A percentile compares a stretch with the other conserved stretches of the same genome.
phyloP scores from a whole-genome alignment of 2,329 filamentous ascomycete species.

The Exophiala lecanii-corni region DNA sequence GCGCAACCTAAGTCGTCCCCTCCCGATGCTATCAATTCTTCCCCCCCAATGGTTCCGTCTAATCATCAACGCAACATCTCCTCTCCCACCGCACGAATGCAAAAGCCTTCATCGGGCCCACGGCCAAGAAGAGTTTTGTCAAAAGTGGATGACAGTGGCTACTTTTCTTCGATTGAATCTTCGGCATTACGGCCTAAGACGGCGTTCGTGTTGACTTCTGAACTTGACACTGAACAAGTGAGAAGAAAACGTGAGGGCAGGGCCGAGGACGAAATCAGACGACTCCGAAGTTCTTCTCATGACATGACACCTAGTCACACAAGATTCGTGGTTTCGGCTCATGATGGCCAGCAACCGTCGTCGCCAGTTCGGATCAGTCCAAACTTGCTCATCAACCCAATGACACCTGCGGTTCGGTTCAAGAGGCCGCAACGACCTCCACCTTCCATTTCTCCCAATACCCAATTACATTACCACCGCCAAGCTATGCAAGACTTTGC shows the following conservation, averaged over 20 bases:
- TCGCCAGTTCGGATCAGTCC: constrained; percentile 23
- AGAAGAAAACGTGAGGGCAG: constrained; percentile 70
- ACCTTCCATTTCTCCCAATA: constrained; percentile 84
- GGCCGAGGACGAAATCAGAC: constrained; percentile 92
- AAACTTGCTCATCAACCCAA: constrained; percentile 9
- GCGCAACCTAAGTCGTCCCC: constrained; percentile 42
- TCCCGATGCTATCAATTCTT: constrained; percentile 69
- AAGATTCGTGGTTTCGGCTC: constrained; percentile 46
- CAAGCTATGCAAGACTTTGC: constrained; percentile 76
- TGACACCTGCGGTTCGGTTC: constrained; percentile 48
- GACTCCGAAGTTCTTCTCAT: constrained; percentile 85
- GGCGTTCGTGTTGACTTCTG: constrained; percentile 65
- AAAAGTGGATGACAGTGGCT: constrained; percentile 88
- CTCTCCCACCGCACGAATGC: constrained; percentile 54
- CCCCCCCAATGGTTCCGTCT: constrained; percentile 70
- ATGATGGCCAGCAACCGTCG: constrained; percentile 19
- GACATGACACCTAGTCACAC: constrained; percentile 68
- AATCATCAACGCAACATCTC: constrained; percentile 60
- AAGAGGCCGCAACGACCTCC: constrained; percentile 65
- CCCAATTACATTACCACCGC: constrained; percentile 82
- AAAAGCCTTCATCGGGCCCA: constrained; percentile 53
- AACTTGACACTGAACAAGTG: constrained; percentile 59
- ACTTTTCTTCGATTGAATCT: constrained; percentile 93
- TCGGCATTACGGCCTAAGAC: constrained; percentile 71
- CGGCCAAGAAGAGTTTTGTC: constrained; percentile 69